Percentiles rank a stretch among this genome's conserved stretches.
Conservation (phyloP, 2,329 filamentous ascomycete species). For the Penicillium sclerotigenum region DNA sequence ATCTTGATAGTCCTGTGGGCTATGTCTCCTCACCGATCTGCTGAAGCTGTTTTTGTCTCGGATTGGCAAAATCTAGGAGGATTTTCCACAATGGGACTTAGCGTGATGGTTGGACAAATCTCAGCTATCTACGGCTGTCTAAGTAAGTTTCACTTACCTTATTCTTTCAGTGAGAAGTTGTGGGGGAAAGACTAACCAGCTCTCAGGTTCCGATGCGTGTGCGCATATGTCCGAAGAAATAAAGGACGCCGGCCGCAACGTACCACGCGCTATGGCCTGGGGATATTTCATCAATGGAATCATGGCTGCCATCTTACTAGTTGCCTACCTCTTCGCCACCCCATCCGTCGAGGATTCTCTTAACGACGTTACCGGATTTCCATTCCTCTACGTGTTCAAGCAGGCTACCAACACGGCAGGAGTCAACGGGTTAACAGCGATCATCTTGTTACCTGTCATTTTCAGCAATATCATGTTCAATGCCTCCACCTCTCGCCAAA, state of each 20-base stretch:
- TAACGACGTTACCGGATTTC: constrained; percentile 42
- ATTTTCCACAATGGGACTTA: constrained; percentile 35
- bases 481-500: constrained; percentile 40
- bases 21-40: constrained; percentile 27
- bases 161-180: not conserved
- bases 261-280: constrained; percentile 46
- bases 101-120: constrained; percentile 38
- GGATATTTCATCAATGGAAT: constrained; percentile 45
- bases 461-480: constrained; percentile 41
- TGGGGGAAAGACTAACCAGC: not conserved
- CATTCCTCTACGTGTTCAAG: constrained; percentile 49
- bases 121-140: constrained; percentile 29
- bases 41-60: constrained; percentile 31
- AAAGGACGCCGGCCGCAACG: constrained; percentile 43
- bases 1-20: constrained; percentile 32
- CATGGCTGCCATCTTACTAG: constrained; percentile 42
- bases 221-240: constrained; percentile 48
- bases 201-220: constrained; percentile 27
- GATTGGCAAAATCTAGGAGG: constrained; percentile 37
- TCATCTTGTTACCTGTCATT: constrained; percentile 42
- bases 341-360: constrained; percentile 34
- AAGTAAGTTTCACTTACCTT: constrained; percentile 17
- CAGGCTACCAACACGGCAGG: constrained; percentile 22
- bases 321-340: constrained; percentile 44
- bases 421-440: constrained; percentile 34